These are phyloP conservation scores for Leccinum subtestaceum DNA, from an alignment of 768 basidiomycete species.

Conservation along the genomic window DNA sequence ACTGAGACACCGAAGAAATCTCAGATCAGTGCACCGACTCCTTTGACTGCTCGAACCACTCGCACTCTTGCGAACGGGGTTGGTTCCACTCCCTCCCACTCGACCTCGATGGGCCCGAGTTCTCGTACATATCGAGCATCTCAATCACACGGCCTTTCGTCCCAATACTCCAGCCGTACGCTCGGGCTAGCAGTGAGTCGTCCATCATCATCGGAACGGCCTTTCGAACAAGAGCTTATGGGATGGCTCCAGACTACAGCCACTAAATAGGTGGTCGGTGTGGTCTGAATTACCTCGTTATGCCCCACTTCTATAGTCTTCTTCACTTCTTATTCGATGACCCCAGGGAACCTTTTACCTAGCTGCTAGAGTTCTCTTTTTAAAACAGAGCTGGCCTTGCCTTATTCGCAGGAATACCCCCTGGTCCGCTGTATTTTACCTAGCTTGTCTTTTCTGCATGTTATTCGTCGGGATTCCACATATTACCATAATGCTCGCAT, in stretches of 20 bases:
- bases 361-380: constrained; percentile 29
- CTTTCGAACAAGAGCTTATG: constrained; percentile 38
- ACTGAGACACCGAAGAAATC: constrained; percentile 86
- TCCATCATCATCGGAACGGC: constrained; percentile 34
- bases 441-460: constrained; percentile 32
- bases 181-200: constrained; percentile 66
- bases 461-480: constrained; percentile 37
- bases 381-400: constrained; percentile 38
- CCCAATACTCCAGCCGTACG: constrained; percentile 75
- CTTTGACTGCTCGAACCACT: constrained; percentile 73
- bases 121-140: constrained; percentile 67
- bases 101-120: constrained; percentile 55
- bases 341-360: constrained; percentile 20
- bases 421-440: constrained; percentile 43
- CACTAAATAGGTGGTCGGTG: constrained; percentile 27
- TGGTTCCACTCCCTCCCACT: constrained; percentile 59
- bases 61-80: constrained; percentile 50
- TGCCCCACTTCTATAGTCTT: constrained; percentile 1
- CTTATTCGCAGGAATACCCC: constrained; percentile 34
- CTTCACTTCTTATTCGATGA: constrained; percentile 10
- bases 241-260: constrained; percentile 36
- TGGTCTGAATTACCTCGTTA: constrained; percentile 13
- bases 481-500: constrained; percentile 38
- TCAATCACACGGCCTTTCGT: constrained; percentile 65
- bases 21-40: constrained; percentile 84